Evolutionary conservation across 1,284 basidiomycete species (phyloP).

Genomic region (Tremellales sp.): DNA sequence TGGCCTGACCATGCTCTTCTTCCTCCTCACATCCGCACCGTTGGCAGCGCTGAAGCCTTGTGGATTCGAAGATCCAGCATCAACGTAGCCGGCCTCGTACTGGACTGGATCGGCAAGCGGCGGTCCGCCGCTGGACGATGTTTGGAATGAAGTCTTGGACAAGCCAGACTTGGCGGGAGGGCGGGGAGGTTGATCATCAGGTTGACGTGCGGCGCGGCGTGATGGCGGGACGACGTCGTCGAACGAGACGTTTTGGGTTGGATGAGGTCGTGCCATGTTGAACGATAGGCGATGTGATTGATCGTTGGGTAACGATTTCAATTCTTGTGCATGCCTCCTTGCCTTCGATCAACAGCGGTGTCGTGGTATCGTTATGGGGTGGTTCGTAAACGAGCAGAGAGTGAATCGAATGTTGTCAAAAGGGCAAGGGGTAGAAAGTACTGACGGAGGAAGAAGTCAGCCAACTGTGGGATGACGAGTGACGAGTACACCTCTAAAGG

Average conservation of each 20-base stretch:
- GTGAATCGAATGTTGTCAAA: too few relatives aligned
- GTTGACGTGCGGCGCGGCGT: constrained; percentile 14
- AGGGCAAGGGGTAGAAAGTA: too few relatives aligned
- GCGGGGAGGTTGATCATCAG: constrained; percentile 23
- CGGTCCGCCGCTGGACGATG: constrained; percentile 9
- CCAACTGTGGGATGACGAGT: too few relatives aligned
- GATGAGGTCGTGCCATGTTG: constrained; percentile 41
- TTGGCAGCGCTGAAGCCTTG: constrained; percentile 34
- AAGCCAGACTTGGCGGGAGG: constrained; percentile 26
- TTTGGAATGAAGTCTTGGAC: constrained; percentile 26
- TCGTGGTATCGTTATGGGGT: too few relatives aligned
- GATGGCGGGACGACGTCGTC: constrained; percentile 28
- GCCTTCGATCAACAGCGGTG: too few relatives aligned
- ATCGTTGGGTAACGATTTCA: too few relatives aligned
- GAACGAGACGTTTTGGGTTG: constrained; percentile 38
- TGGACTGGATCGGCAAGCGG: constrained; percentile 19
- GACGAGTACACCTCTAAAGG: too few relatives aligned
- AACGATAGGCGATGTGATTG: too few relatives aligned
- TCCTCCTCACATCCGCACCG: constrained; percentile 58
- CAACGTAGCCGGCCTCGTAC: constrained; percentile 33
- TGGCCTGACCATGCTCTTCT: constrained; percentile 89
- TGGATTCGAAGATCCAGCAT: constrained; percentile 20
- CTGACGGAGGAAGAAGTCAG: too few relatives aligned
- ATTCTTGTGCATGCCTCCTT: too few relatives aligned
- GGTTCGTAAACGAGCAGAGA: too few relatives aligned